A percentile compares a stretch with the other conserved stretches of the same genome.
Conservation (phyloP, 345 rosid species). For the Isatis tinctoria region DNA sequence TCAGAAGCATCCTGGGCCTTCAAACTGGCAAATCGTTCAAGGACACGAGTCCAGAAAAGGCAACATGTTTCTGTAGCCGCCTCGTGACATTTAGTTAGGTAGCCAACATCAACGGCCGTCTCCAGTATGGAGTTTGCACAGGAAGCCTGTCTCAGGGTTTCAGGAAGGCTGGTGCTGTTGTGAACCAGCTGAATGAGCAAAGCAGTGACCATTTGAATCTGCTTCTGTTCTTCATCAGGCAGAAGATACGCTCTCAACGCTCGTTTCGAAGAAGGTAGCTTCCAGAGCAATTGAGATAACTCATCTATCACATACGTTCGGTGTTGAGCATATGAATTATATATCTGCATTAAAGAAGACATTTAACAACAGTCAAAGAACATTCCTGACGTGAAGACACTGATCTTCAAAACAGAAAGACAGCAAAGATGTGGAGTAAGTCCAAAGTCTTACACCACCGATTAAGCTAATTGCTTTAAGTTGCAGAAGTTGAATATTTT, state of each 20-base stretch:
- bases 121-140: slow-evolving; percentile 55
- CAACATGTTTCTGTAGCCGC: slow-evolving; percentile 88
- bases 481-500: slow-evolving; percentile 92
- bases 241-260: slow-evolving; percentile 78
- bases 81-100: slow-evolving; percentile 67
- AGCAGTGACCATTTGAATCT: slow-evolving; percentile 96
- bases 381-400: background rate
- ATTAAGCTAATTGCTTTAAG: slow-evolving; percentile 86
- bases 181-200: slow-evolving; percentile 95
- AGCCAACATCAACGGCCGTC: slow-evolving; percentile 64
- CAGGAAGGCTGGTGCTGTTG: slow-evolving; percentile 85
- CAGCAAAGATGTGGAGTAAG: background rate
- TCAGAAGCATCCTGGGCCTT: slow-evolving; percentile 96
- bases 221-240: slow-evolving; percentile 98
- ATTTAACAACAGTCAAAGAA: background rate
- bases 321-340: slow-evolving; percentile 80
- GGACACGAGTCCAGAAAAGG: slow-evolving; percentile 95
- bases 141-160: slow-evolving; percentile 59
- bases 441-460: slow-evolving; percentile 62
- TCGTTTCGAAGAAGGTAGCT: slow-evolving; percentile 80
- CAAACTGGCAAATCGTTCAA: slow-evolving; percentile 78
- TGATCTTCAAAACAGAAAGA: background rate
- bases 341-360: slow-evolving; percentile 57
- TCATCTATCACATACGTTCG: slow-evolving; percentile 85
- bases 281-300: slow-evolving; percentile 81